Conservation (phyloP, 768 basidiomycete genomes). For the Trametes sanguinea region DNA sequence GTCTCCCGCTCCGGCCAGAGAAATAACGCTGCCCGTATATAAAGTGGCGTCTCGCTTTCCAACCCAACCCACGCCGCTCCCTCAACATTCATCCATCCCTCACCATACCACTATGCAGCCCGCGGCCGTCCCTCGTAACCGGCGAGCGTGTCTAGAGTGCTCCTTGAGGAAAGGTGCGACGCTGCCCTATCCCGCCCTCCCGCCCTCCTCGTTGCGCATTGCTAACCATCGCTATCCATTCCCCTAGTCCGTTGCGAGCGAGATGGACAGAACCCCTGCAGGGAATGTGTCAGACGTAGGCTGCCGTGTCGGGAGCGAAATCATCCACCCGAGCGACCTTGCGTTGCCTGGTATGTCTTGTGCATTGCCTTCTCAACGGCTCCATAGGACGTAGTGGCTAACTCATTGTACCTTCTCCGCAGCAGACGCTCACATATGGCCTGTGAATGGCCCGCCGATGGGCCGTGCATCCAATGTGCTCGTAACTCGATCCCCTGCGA, state of each 20-base stretch:
- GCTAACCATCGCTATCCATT: no score
- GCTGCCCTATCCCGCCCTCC: no score
- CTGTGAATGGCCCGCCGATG: constrained; percentile 1
- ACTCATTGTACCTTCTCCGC: background rate
- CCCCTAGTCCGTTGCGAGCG: background rate
- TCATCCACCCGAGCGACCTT: background rate
- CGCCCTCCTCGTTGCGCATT: no score
- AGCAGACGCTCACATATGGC: constrained; percentile 5
- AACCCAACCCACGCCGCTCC: background rate
- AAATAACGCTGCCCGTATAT: no score
- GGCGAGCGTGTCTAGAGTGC: background rate
- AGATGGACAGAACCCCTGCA: background rate
- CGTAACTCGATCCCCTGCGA: background rate
- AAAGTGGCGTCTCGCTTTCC: background rate
- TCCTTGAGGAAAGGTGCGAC: background rate
- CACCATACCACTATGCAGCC: background rate
- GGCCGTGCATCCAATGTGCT: constrained; percentile 7
- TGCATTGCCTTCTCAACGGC: no score
- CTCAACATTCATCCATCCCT: background rate
- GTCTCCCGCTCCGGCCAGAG: background rate
- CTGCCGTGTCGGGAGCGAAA: background rate
- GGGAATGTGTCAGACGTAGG: background rate
- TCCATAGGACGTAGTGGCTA: no score
- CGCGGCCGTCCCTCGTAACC: background rate
- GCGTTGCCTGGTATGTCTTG: constrained; percentile 2